Base-by-base conservation (phyloP, 345 rosid genomes). In the Ceriops zippeliana region DNA sequence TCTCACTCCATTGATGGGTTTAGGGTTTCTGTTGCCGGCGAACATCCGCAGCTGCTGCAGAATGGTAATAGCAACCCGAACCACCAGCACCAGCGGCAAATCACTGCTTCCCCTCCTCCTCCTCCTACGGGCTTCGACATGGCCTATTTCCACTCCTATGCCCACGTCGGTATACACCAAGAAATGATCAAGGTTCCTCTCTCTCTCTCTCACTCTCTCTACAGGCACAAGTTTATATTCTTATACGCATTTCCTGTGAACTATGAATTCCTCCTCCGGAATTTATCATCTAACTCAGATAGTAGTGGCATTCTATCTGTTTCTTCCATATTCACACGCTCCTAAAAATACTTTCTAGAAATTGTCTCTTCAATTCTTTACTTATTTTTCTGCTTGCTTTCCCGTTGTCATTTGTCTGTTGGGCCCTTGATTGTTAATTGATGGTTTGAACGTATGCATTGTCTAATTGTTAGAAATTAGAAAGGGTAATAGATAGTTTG, bases 141-240 rank as follows among this genome's bases (percentile, higher is more conserved):
- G 69, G 97, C 96, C 34, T 93, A 90, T 76, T 89, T 93, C 54
- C 86, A 90, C 70, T 87, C 97, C 3, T 90, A 93, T 58, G 96
- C 98, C 66, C 98, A 93, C 73, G 85, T 89, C 17, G 97, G 98
- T 71, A 89, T 93, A 62, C 98, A 93, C 77, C 96, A 90, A 79
- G 97, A 93, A 80, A 93, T 90, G 98, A 87, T 93, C 83, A 93
- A 93, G 93, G 97, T 83, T 7, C 7, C 13, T 59, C n/a, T 42
- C 37, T 51, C 3, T 67, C 3, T 64, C 58, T 65, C 46, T 65
- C 58, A 58, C 1, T 71, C 52, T 28, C 7, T 42, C 3, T 21
- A 3, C 52, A 20, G 1, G 26, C 38, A 7, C 62, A 17, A 51
- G 19, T 62, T 51, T 66, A 22, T 47, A 11, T 56, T 21, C 11